These are phyloP conservation scores for Cutaneotrichosporon mucoides DNA, from an alignment of 1,284 basidiomycete species.

Conservation along the genomic window DNA sequence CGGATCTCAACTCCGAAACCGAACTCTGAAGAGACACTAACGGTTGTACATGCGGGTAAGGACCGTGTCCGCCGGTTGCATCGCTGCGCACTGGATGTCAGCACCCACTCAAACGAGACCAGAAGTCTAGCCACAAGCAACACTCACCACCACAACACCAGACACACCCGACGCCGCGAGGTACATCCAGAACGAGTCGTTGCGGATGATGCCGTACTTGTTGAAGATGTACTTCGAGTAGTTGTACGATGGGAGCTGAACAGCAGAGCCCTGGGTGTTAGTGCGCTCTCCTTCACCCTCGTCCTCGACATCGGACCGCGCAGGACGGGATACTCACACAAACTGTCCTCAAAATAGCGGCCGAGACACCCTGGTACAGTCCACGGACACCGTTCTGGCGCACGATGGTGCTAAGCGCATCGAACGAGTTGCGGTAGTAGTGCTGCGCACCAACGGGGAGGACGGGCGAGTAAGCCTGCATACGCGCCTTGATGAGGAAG, in stretches of 20 bases:
- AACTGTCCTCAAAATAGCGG: conserved; percentile 85
- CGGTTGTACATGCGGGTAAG: conserved; percentile 95
- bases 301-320: background rate
- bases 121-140: too few relatives aligned
- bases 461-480: conserved; percentile 93
- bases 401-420: conserved; percentile 78
- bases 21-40: conserved; percentile 23
- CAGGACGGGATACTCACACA: conserved; percentile 59
- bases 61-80: conserved; percentile 68
- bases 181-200: conserved; percentile 80
- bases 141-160: conserved; percentile 80
- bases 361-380: conserved; percentile 83
- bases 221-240: conserved; percentile 78
- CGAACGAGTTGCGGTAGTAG: conserved; percentile 75
- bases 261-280: conserved; percentile 54
- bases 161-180: conserved; percentile 82
- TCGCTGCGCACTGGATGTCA: conserved; percentile 63
- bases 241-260: conserved; percentile 93
- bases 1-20: background rate
- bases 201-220: conserved; percentile 60
- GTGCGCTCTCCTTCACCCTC: background rate
- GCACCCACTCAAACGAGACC: background rate
- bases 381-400: conserved; percentile 72
- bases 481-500: conserved; percentile 93
- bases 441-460: conserved; percentile 94